These are phyloP conservation scores for Coniella vitis DNA, from an alignment of 2,329 filamentous ascomycete species.

Conservation along the genomic window DNA sequence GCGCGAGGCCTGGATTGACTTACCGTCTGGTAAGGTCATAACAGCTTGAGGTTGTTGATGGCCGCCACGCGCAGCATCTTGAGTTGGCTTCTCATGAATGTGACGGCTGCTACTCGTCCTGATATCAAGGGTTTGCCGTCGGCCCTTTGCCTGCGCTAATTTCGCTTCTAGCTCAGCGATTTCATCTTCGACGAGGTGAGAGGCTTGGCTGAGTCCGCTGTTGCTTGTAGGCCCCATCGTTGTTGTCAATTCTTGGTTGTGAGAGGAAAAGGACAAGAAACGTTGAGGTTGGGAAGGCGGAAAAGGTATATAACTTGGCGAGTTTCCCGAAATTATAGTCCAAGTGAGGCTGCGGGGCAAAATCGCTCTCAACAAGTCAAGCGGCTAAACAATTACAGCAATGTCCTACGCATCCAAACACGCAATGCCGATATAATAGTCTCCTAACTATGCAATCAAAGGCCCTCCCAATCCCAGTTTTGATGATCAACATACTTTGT, in stretches of 20 bases:
- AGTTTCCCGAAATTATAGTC: conserved; percentile 3
- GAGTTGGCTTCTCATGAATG: conserved; percentile 18
- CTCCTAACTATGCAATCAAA: not conserved
- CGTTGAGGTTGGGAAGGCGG: not conserved
- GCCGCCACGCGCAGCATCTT: conserved; percentile 15
- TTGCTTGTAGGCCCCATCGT: conserved; percentile 6
- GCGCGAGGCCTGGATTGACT: too few relatives aligned
- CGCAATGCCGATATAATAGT: not conserved
- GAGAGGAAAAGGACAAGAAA: not conserved
- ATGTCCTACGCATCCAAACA: conserved; percentile 2
- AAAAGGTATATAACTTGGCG: conserved; percentile 4
- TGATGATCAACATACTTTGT: not conserved
- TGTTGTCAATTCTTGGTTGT: not conserved
- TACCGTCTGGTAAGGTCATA: not conserved
- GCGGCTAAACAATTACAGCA: conserved; percentile 7
- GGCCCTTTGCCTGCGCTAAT: conserved; percentile 34
- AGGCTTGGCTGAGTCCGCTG: not conserved
- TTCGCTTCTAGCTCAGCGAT: conserved; percentile 49
- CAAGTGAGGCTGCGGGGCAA: conserved; percentile 13
- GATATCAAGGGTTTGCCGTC: conserved; percentile 33
- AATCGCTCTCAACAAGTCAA: conserved; percentile 7
- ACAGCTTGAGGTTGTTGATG: too few relatives aligned
- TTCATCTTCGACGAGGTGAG: conserved; percentile 37
- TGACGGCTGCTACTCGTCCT: conserved; percentile 17
- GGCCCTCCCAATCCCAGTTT: too few relatives aligned